phyloP scores from a whole-genome alignment of 352 stramenopile species.

The Phytophthora chlamydospora region DNA sequence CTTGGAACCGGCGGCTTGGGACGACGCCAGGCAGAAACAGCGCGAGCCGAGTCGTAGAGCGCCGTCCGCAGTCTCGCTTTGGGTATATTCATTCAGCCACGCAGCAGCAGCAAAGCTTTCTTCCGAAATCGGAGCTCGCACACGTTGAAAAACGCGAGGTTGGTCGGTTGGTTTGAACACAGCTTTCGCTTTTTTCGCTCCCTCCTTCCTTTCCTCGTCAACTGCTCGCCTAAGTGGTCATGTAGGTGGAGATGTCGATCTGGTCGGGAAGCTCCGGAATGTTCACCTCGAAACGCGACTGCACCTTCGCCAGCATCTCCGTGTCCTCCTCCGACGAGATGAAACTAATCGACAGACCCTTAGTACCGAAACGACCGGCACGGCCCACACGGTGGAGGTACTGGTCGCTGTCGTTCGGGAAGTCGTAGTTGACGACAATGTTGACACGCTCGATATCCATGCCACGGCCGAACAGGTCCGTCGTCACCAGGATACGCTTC shows the following conservation, averaged over 20 bases:
- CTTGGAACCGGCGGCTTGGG: slow-evolving; percentile 36
- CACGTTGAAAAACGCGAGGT: slow-evolving; percentile 34
- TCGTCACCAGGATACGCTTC: slow-evolving; percentile 99
- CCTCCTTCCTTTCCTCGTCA: slow-evolving; percentile 18
- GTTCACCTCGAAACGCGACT: slow-evolving; percentile 99
- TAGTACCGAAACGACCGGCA: slow-evolving; percentile 99
- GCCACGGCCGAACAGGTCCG: slow-evolving; percentile 99
- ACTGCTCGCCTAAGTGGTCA: slow-evolving; percentile 75
- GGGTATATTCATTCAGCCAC: slow-evolving; percentile 53
- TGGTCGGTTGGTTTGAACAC: slow-evolving; percentile 41
- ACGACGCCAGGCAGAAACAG: slow-evolving; percentile 43
- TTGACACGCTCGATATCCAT: slow-evolving; percentile 99
- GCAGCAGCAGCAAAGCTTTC: slow-evolving; percentile 37
- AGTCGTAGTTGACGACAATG: slow-evolving; percentile 99
- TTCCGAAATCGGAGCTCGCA: slow-evolving; percentile 37
- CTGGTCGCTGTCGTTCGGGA: slow-evolving; percentile 97
- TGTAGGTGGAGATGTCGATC: slow-evolving; percentile 99
- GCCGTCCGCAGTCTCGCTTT: slow-evolving; percentile 42
- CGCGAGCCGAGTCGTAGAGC: slow-evolving; percentile 47
- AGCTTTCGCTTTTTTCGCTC: slow-evolving; percentile 20
- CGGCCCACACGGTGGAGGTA: slow-evolving; percentile 99
- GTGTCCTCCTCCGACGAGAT: slow-evolving; percentile 98
- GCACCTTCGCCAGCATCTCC: slow-evolving; percentile 98
- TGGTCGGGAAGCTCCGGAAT: slow-evolving; percentile 99
- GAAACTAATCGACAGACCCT: slow-evolving; percentile 99